Percentiles rank a stretch among this genome's conserved stretches.
These are phyloP conservation scores for Neurospora sp. DNA, from an alignment of 495 filamentous ascomycete genomes.

Conservation along the genomic window DNA sequence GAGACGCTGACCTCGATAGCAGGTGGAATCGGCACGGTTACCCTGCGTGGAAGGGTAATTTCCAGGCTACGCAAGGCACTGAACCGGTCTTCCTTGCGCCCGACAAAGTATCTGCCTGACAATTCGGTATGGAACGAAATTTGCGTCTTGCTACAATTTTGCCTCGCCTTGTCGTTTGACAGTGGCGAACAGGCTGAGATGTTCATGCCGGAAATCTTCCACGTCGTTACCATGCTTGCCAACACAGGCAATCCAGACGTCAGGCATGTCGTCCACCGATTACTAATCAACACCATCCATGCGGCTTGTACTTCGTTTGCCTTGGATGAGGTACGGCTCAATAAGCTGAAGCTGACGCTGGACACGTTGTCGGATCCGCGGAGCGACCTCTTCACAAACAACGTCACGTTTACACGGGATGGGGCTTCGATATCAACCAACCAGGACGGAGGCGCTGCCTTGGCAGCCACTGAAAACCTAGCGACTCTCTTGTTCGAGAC, in stretches of 20 bases:
- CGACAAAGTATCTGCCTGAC: slow-evolving; percentile 50
- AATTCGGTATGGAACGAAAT: slow-evolving; percentile 56
- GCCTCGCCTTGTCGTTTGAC: slow-evolving; percentile 54
- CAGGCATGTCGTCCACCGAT: slow-evolving; percentile 44
- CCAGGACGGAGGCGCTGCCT: slow-evolving; percentile 36
- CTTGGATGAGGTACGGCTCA: slow-evolving; percentile 43
- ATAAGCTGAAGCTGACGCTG: slow-evolving; percentile 43
- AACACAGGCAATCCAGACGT: slow-evolving; percentile 49
- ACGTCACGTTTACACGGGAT: slow-evolving; percentile 28
- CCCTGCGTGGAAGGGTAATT: slow-evolving; percentile 50
- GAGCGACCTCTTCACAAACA: slow-evolving; percentile 36
- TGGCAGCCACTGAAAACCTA: slow-evolving; percentile 42
- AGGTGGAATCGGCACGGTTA: slow-evolving; percentile 49
- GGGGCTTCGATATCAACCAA: slow-evolving; percentile 35
- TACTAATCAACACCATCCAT: slow-evolving; percentile 54
- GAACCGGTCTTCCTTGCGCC: slow-evolving; percentile 51
- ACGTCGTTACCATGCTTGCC: slow-evolving; percentile 56
- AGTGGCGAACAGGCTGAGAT: slow-evolving; percentile 52
- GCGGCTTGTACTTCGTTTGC: slow-evolving; percentile 53
- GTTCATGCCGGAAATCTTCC: slow-evolving; percentile 56
- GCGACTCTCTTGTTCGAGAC: slow-evolving; percentile 49
- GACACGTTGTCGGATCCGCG: slow-evolving; percentile 45
- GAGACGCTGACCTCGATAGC: slow-evolving; percentile 52
- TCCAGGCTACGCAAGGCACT: slow-evolving; percentile 51
- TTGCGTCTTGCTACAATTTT: slow-evolving; percentile 52